phyloP scores from a whole-genome alignment of 495 filamentous ascomycete species.

The Hypoxylon lienhwacheense region DNA sequence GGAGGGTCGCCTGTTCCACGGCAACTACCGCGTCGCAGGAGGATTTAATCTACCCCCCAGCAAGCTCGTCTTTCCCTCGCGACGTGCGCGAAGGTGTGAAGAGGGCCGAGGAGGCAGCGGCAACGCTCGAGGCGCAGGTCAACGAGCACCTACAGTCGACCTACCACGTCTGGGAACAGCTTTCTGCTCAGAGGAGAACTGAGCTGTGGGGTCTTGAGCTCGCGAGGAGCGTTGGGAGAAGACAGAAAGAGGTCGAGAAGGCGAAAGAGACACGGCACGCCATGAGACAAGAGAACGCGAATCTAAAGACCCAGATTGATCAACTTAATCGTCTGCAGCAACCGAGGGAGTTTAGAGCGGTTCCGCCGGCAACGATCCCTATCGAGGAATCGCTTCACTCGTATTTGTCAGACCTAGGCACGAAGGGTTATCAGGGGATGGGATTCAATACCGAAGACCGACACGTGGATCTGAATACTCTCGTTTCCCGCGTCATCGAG shows the following conservation, averaged over 20 bases:
- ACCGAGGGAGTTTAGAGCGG: slow-evolving; percentile 69
- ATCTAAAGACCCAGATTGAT: slow-evolving; percentile 70
- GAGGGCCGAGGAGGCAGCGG: slow-evolving; percentile 44
- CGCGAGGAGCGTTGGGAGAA: slow-evolving; percentile 68
- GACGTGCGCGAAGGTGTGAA: slow-evolving; percentile 49
- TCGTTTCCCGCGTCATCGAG: slow-evolving; percentile 52
- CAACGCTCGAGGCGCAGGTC: slow-evolving; percentile 62
- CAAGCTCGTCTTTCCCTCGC: slow-evolving; percentile 29
- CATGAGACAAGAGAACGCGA: slow-evolving; percentile 69
- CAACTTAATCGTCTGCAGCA: slow-evolving; percentile 68
- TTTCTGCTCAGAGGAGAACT: slow-evolving; percentile 57
- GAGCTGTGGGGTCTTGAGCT: slow-evolving; percentile 80
- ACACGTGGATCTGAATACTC: slow-evolving; percentile 48
- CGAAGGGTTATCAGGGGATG: slow-evolving; percentile 31
- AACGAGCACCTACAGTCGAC: slow-evolving; percentile 68
- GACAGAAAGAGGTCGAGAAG: slow-evolving; percentile 65
- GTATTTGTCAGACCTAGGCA: slow-evolving; percentile 40
- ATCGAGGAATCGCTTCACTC: slow-evolving; percentile 50
- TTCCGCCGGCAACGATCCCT: slow-evolving; percentile 63
- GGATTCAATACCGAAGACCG: slow-evolving; percentile 49
- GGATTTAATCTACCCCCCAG: slow-evolving; percentile 45
- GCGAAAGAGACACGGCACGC: slow-evolving; percentile 62
- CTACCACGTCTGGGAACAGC: slow-evolving; percentile 68
- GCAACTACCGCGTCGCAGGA: slow-evolving; percentile 48
- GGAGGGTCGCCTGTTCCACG: slow-evolving; percentile 52